Base-by-base conservation (phyloP, 768 basidiomycete species). In the Termitomyces titanicus region DNA sequence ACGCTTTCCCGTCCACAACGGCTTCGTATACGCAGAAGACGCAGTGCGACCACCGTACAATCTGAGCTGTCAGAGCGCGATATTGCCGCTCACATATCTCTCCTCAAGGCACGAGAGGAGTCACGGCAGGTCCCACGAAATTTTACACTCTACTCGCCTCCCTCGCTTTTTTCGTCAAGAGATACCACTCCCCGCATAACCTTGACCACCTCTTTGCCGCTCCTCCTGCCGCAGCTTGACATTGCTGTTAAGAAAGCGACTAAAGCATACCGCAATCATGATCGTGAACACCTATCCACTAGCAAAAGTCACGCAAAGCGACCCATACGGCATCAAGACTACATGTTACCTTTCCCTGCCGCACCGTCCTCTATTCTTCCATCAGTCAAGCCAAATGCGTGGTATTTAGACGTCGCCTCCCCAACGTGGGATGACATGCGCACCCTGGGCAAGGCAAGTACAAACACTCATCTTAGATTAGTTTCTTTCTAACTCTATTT, bases 321-420 rank as follows among this genome's bases (percentile, higher is more conserved):
- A 38, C 55, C 43, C 17, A 57, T 51, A 38, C 54, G 40, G 15
- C 33, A 51, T 29, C 55, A 47, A 37, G 57, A 55, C 38, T 55
- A 54, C 31, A 46, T 59, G 56, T 10, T 47, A n/a, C 43, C 51
- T 52, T 37, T 53, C n/a, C 24, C 53, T 22, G 45, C 22, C 15
- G 34, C 20, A 37, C 31, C 44, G 18, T 31, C 40, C 10, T 13
- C 48, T 5, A 12, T 20, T 25, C 22, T 45, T 18, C 20, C n/a
- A 29, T 18, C 42, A 11, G 38, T 25, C 8, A 66, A 67, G 61
- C 77, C 74, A 24, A 80, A 80, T 57, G 85, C 88, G 5, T 97
- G 94, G 94, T 98, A 92, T 81, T 70, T 98, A 40, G 94, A 98
- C 64, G 84, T 96, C 1, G 79, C 91, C 27, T 92, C 86, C 59